phyloP scores from a whole-genome alignment of 2,329 filamentous ascomycete genomes.

The Scleromitrula shiraiana region DNA sequence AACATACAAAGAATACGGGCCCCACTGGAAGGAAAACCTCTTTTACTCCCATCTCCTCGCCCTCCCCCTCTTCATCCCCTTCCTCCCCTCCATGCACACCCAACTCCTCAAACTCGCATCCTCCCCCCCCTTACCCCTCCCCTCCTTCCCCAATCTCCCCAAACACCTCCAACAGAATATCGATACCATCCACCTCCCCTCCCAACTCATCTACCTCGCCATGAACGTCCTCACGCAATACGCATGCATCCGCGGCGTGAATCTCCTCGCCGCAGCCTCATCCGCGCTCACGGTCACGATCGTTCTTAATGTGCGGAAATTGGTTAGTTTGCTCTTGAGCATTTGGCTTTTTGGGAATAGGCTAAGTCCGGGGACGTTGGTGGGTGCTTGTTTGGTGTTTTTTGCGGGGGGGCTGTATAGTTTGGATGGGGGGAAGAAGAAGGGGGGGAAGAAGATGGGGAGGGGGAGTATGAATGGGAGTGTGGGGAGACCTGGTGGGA shows the following conservation, averaged over 20 bases:
- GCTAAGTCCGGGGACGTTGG: slow-evolving; percentile 65
- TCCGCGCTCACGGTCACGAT: slow-evolving; percentile 94
- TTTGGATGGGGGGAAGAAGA: slow-evolving; percentile 44
- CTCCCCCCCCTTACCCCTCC: slow-evolving; percentile 53
- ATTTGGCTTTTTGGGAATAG: slow-evolving; percentile 91
- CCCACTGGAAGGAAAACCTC: slow-evolving; percentile 89
- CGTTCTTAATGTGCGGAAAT: slow-evolving; percentile 88
- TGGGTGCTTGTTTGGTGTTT: slow-evolving; percentile 82
- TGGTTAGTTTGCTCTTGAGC: slow-evolving; percentile 83
- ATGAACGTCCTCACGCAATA: slow-evolving; percentile 87
- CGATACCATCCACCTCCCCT: slow-evolving; percentile 44
- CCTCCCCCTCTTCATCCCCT: slow-evolving; percentile 67
- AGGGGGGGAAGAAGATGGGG: not conserved
- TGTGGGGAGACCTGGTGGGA: not conserved
- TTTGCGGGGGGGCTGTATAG: slow-evolving; percentile 86
- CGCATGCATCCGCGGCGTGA: slow-evolving; percentile 90
- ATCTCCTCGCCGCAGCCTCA: slow-evolving; percentile 79
- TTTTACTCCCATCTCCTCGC: slow-evolving; percentile 84
- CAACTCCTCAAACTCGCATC: slow-evolving; percentile 56
- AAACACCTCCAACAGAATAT: slow-evolving; percentile 32
- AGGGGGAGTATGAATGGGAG: not conserved
- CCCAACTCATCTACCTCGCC: slow-evolving; percentile 61
- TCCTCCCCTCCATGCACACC: slow-evolving; percentile 54
- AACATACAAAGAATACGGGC: slow-evolving; percentile 77
- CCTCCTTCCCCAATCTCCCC: slow-evolving; percentile 28